A percentile compares a stretch with the other conserved stretches of the same genome.
These are phyloP conservation scores for Bipolaris sorokiniana DNA, from an alignment of 2,329 filamentous ascomycete genomes.

Conservation along the genomic window DNA sequence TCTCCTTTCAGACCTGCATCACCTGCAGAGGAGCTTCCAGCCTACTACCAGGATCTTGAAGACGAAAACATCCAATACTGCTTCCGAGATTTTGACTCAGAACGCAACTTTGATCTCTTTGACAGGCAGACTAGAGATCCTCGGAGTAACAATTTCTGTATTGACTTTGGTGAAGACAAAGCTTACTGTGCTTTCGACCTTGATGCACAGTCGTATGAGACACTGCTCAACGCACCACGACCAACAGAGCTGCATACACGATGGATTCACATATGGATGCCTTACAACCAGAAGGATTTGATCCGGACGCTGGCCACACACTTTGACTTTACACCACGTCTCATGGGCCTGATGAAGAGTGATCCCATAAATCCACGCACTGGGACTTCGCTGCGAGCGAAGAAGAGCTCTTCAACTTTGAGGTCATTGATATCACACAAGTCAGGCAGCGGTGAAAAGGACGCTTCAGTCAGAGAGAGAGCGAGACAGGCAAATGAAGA, in stretches of 20 bases:
- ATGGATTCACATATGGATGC: constrained; percentile 80
- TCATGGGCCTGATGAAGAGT: constrained; percentile 68
- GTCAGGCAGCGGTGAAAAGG: constrained; percentile 33
- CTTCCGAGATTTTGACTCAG: constrained; percentile 63
- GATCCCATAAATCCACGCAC: constrained; percentile 53
- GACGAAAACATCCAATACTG: constrained; percentile 43
- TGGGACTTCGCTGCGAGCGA: constrained; percentile 20
- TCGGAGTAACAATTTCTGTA: constrained; percentile 64
- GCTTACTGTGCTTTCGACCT: constrained; percentile 65
- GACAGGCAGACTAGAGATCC: constrained; percentile 51
- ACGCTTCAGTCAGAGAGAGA: constrained; percentile 21
- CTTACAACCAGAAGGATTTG: constrained; percentile 63
- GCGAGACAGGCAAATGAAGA: constrained; percentile 21
- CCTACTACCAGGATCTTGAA: constrained; percentile 45
- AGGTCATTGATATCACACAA: constrained; percentile 37
- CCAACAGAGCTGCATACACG: constrained; percentile 62
- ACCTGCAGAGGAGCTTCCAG: constrained; percentile 38
- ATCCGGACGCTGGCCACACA: constrained; percentile 63
- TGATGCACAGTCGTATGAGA: constrained; percentile 51
- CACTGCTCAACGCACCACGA: constrained; percentile 47
- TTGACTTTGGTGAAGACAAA: constrained; percentile 66
- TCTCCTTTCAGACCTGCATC: constrained; percentile 36
- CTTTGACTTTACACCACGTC: constrained; percentile 72
- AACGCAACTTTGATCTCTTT: constrained; percentile 54
- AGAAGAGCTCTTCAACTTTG: constrained; percentile 43